Evolutionary conservation across 2,329 filamentous ascomycete species (phyloP), one percentile per base, ranked within the genome.

Genomic region (Rhinocladiella mackenziei): DNA sequence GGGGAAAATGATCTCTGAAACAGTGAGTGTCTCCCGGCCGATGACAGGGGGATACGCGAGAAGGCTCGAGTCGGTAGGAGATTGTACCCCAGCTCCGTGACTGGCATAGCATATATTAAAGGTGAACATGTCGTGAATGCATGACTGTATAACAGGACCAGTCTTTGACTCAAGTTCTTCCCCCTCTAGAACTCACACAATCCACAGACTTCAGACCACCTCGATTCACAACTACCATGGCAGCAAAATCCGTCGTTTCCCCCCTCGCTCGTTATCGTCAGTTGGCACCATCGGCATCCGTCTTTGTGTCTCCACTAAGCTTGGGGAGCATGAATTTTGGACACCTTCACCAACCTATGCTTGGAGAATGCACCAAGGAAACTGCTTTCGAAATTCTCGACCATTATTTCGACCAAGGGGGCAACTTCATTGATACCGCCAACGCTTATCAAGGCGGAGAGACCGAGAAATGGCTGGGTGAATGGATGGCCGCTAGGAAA

Each of bases 251-350:
- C 8, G 4, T 15, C 4, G 14, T 20, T 11, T 25, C 60, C 40
- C 61, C 67, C 5, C 66, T 78, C 39, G 74, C 72, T 28, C 71
- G 68, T 55, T 74, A 77, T 56, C 68, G 74, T 15, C 62, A 76
- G 15, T 66, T 79, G 5, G 68, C 74, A 2, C 70, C 74, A 5
- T 67, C 67, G 1, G 75, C 74, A 0, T 71, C 68, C 10, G 65
- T 78, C 8, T 68, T 71, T 30, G 75, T 78, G 5, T 74, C 68
- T n/a, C 75, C 75, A 25, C 59, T 78, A 55, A 77, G 73, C 41
- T 63, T 78, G 1, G 75, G 74, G 15, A 65, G 67, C 1, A 77
- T 77, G 73, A 76, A 71, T 56, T 75, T 78, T 53, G 74, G 74
- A 10, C 64, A 72, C 33, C 65, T 67, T 2, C 75, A 72, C 72